Percentiles rank a stretch among this genome's conserved stretches.
phyloP scores from a whole-genome alignment of 2,329 filamentous ascomycete species.

The Ophiostoma quercus region DNA sequence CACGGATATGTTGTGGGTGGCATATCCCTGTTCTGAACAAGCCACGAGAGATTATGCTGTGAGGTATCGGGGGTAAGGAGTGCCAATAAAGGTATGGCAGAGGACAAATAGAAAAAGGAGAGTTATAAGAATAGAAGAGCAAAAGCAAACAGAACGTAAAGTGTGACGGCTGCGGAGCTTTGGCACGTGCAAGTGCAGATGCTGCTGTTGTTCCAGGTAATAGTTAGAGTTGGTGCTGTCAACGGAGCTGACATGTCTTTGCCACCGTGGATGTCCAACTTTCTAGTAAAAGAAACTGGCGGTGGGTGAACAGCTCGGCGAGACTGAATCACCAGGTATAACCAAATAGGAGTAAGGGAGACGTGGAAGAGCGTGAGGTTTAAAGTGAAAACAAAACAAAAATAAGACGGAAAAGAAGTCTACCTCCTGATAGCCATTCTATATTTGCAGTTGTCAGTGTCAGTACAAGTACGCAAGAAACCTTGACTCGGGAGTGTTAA shows the following conservation, averaged over 20 bases:
- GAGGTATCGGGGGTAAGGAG: not conserved
- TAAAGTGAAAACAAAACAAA: not conserved
- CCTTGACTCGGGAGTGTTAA: conserved; percentile 10
- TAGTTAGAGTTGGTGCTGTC: not conserved
- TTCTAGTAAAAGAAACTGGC: not conserved
- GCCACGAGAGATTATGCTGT: not conserved
- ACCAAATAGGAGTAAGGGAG: not conserved
- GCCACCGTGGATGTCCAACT: not conserved
- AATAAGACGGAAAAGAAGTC: not conserved
- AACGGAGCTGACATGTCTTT: not conserved
- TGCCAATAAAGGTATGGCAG: not conserved
- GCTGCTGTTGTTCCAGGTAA: not conserved
- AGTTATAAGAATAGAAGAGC: not conserved
- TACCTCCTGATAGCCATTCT: not conserved
- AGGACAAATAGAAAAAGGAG: not conserved
- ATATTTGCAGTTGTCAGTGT: not conserved
- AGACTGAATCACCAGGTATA: not conserved
- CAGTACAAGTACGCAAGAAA: not conserved
- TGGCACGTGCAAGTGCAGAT: not conserved
- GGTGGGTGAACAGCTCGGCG: not conserved
- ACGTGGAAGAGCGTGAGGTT: not conserved
- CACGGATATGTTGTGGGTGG: not conserved
- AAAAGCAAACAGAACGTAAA: not conserved
- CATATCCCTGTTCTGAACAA: conserved; percentile 11
- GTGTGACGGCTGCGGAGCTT: not conserved